Percentiles rank a stretch among this genome's conserved stretches.
Evolutionary conservation across 1,139 yeast genomes (phyloP).

Genomic region (Candida gigantensis): DNA sequence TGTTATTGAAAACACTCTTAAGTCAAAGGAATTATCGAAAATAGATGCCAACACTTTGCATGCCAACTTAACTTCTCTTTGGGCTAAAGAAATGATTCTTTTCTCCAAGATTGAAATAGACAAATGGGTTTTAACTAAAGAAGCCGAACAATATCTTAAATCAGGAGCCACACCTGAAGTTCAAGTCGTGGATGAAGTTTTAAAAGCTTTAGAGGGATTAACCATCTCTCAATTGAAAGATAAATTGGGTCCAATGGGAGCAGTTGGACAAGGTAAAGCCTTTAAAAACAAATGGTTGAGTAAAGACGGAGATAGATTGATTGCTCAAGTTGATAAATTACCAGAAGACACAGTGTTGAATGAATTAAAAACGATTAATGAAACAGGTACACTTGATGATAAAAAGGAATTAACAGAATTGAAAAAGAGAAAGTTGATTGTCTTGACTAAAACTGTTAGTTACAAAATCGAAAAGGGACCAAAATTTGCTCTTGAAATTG

Average conservation of each 20-base stretch:
- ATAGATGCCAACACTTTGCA: constrained; percentile 45
- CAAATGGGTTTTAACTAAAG: constrained; percentile 72
- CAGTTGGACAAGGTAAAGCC: constrained; percentile 96
- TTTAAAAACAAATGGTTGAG: constrained; percentile 96
- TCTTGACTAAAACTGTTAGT: constrained; percentile 71
- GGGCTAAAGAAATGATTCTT: constrained; percentile 79
- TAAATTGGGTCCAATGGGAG: constrained; percentile 79
- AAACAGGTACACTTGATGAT: constrained; percentile 58
- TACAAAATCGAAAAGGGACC: constrained; percentile 78
- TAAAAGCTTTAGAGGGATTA: constrained; percentile 73
- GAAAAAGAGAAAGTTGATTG: constrained; percentile 88
- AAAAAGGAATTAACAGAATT: constrained; percentile 77
- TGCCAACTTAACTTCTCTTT: constrained; percentile 82
- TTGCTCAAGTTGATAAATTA: constrained; percentile 51
- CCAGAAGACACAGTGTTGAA: constrained; percentile 71
- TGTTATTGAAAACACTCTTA: constrained; percentile 61
- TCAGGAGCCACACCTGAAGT: constrained; percentile 85
- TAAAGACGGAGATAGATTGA: constrained; percentile 80
- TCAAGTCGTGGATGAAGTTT: constrained; percentile 74
- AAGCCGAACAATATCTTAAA: constrained; percentile 75
- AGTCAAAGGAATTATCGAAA: constrained; percentile 46
- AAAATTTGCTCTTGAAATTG: constrained; percentile 79
- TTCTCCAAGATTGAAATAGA: constrained; percentile 78
- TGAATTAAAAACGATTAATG: constrained; percentile 59
- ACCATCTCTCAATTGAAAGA: constrained; percentile 79